Base-by-base conservation (phyloP, 495 filamentous ascomycete species). In the Coniosporium apollinis region DNA sequence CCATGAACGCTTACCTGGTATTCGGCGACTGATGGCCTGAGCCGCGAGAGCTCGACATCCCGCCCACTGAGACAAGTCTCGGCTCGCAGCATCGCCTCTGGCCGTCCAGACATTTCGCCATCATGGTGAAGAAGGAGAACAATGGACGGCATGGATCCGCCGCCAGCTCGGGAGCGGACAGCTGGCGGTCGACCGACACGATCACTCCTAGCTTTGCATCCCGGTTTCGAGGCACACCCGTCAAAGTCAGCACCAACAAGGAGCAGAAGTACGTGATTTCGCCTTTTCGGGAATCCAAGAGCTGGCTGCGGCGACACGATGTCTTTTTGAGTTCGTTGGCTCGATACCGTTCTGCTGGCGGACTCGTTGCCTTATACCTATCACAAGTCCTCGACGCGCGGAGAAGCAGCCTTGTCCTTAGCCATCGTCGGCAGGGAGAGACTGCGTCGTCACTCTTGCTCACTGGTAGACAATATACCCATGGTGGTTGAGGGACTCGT, bases 61-160 rank as follows among this genome's bases (percentile, higher is more conserved):
- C 24, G 13, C 24, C 24, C 8, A 26, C 24, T 26, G 24, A 13
- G 24, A 7, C 24, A 26, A 26, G 24, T 8, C 25, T 37, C 34
- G 34, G n/a, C 17, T 29, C 10, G 11, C 25, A 19, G 13, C 22
- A 26, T 20, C 8, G 15, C 7, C 16, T 13, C 8, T 8, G 32
- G 9, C 20, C 19, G 16, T 4, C 13, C 11, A 11, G 3, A n/a
- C 5, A 24, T 13, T 11, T n/a, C 11, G 34, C n/a, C 20, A 68
- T 56, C 50, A 74, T 76, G 72, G 67, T 68, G 49, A 64, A 65
- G 51, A 61, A 68, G 54, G 67, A 73, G 48, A 61, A 60, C 36
- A 51, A 43, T 33, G 58, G 49, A 44, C 65, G 70, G 49, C 66
- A 71, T 62, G 72, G 67, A 59, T 73, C 74, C 45, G 62, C 60